Evolutionary conservation across 1,284 basidiomycete species (phyloP).

Genomic region (Anthracocystis panici-leucophaei): DNA sequence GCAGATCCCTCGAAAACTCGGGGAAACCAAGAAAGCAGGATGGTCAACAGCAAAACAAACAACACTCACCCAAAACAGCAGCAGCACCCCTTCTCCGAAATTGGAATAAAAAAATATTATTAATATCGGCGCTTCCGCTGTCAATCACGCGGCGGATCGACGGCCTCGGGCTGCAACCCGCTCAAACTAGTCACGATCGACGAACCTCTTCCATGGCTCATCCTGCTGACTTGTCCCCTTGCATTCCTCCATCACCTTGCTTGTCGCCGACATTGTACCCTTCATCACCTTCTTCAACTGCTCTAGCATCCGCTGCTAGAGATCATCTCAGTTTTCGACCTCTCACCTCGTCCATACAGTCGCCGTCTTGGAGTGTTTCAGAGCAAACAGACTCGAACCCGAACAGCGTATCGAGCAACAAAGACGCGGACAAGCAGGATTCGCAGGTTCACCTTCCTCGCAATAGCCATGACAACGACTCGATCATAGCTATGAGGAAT

Average conservation of each 20-base stretch:
- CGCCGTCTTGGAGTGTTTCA: background rate
- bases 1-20: background rate
- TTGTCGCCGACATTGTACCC: background rate
- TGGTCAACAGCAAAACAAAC: too few species aligned
- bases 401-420: background rate
- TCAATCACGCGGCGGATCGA: too few species aligned
- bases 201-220: background rate
- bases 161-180: constrained; percentile 1
- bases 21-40: background rate
- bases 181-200: constrained; percentile 3
- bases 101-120: too few species aligned
- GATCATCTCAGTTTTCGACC: constrained; percentile 13
- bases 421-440: background rate
- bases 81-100: too few species aligned
- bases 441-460: background rate
- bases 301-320: constrained; percentile 16
- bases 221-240: background rate
- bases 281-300: constrained; percentile 1
- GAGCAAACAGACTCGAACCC: background rate
- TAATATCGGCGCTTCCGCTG: too few species aligned
- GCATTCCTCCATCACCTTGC: background rate
- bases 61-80: too few species aligned
- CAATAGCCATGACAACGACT: constrained; percentile 34
- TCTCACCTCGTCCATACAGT: constrained; percentile 1
- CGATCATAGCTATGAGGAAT: constrained; percentile 44